These are phyloP conservation scores for Stagonosporopsis cucurbitacearum DNA, from an alignment of 2,329 filamentous ascomycete species.

Conservation along the genomic window DNA sequence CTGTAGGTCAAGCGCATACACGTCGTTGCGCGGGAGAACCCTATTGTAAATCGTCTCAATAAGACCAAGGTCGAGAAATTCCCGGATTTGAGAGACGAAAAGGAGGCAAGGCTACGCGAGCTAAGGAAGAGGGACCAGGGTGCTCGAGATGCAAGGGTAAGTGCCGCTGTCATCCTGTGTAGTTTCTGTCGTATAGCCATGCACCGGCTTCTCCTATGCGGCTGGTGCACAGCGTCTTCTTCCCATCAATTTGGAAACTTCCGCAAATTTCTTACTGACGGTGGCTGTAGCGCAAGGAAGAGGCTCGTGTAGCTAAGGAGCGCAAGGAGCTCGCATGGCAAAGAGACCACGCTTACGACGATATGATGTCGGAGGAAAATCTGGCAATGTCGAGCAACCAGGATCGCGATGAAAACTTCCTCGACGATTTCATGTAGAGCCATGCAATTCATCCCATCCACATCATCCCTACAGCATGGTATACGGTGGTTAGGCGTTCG, in stretches of 20 bases:
- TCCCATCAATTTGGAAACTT: not conserved
- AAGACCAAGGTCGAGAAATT: conserved; percentile 92
- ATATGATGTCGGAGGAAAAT: conserved; percentile 83
- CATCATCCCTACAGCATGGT: conserved; percentile 8
- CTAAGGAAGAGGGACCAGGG: conserved; percentile 75
- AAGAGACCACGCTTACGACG: conserved; percentile 97
- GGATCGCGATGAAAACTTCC: conserved; percentile 75
- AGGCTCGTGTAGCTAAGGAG: conserved; percentile 75
- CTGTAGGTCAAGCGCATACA: conserved; percentile 77
- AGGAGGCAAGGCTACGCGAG: conserved; percentile 75
- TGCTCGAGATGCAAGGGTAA: conserved; percentile 66
- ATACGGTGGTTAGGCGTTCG: conserved; percentile 15
- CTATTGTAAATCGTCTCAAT: conserved; percentile 95
- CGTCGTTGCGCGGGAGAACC: conserved; percentile 81
- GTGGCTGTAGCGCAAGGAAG: conserved; percentile 71
- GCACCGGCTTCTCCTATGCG: not conserved
- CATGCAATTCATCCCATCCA: not conserved
- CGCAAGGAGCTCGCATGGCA: conserved; percentile 89
- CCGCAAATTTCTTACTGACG: conserved; percentile 15
- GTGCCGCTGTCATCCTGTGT: conserved; percentile 17
- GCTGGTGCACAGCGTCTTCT: not conserved
- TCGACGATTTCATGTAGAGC: conserved; percentile 76
- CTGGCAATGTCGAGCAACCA: conserved; percentile 83
- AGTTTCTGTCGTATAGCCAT: not conserved
- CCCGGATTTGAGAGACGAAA: conserved; percentile 82